Base-by-base conservation (phyloP, 2,329 filamentous ascomycete species). In the Rhinocladiella similis region DNA sequence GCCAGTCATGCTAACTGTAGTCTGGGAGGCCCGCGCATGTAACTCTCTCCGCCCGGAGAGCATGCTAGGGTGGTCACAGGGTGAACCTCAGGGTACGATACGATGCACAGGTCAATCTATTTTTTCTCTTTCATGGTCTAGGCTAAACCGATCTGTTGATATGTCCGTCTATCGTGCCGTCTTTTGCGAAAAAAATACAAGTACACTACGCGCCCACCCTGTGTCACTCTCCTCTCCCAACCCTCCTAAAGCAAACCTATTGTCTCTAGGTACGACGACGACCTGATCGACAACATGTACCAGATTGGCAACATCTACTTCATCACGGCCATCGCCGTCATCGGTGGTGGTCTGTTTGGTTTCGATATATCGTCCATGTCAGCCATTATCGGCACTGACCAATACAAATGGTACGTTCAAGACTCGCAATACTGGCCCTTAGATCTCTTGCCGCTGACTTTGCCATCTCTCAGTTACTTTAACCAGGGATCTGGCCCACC, bases 321-420 rank as follows among this genome's bases (percentile, higher is more conserved):
- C 62, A 81, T 84, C 61, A 79, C 81, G 52, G 76, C 82, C 68
- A 81, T 83, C 68, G 77, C 80, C 65, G 78, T 81, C 50, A 78
- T 83, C 61, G 81, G 81, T 39, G 81, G 80, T 67, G 79, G 75
- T 9, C 70, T 83, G 18, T 84, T 84, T 64, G 81, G 81, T 39
- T 84, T 84, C 66, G 82, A 84, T 70, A 80, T 84, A 56, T 78
- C 74, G 57, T 82, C 78, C 14, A 80, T 77, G 74, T 75, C 20
- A 5, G 69, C 67, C 54, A 80, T 77, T 69, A 77, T 83, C 60
- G 76, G 75, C 20, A 78, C 77, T 1, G 64, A 78, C 20, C 75
- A 77, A 57, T 91, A 91, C 70, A 84, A 84, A 64, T 84, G 82
- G 65, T 91, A 89, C 71, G 91, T 91, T 73, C 77, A 84, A 65